These are phyloP conservation scores for Musa balbisiana DNA, from an alignment of 202 grass and related monocot genomes.

Conservation along the genomic window DNA sequence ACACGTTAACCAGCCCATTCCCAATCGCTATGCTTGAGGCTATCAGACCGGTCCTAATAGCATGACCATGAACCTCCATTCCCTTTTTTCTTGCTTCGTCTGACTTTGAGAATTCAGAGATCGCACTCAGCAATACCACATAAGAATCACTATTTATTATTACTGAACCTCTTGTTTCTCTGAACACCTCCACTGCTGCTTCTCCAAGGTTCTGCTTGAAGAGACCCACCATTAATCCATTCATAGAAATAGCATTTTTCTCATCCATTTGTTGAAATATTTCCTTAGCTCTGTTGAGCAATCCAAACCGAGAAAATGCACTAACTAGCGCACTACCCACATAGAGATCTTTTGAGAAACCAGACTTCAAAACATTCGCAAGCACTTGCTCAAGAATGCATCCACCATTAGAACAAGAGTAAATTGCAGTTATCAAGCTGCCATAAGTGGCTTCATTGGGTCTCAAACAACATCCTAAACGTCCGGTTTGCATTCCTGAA, in stretches of 20 bases:
- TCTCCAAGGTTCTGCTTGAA: slow-evolving; percentile 47
- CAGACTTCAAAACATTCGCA: slow-evolving; percentile 37
- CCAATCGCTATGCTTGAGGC: slow-evolving; percentile 45
- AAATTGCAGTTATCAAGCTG: slow-evolving; percentile 49
- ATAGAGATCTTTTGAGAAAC: slow-evolving; percentile 51
- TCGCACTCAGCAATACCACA: slow-evolving; percentile 61
- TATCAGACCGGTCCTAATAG: slow-evolving; percentile 41
- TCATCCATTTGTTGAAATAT: slow-evolving; percentile 55
- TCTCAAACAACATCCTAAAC: slow-evolving; percentile 24
- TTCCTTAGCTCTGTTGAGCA: slow-evolving; percentile 48
- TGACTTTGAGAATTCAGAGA: slow-evolving; percentile 40
- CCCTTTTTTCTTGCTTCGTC: slow-evolving; percentile 55
- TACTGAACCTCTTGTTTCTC: slow-evolving; percentile 33
- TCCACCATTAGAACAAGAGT: slow-evolving; percentile 26
- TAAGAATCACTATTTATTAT: slow-evolving; percentile 47
- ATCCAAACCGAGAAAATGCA: slow-evolving; percentile 51
- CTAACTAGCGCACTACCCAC: slow-evolving; percentile 71
- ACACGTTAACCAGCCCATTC: slow-evolving; percentile 74
- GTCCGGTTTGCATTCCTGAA: slow-evolving; percentile 36
- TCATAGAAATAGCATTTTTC: slow-evolving; percentile 66
- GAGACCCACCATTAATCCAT: slow-evolving; percentile 63
- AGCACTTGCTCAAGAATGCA: slow-evolving; percentile 51
- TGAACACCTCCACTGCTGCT: slow-evolving; percentile 56
- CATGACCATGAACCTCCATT: slow-evolving; percentile 50
- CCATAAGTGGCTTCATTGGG: slow-evolving; percentile 63